Percentiles rank a stretch among this genome's conserved stretches.
Evolutionary conservation across 2,329 filamentous ascomycete species (phyloP).

Genomic region (Beauveria asiatica): DNA sequence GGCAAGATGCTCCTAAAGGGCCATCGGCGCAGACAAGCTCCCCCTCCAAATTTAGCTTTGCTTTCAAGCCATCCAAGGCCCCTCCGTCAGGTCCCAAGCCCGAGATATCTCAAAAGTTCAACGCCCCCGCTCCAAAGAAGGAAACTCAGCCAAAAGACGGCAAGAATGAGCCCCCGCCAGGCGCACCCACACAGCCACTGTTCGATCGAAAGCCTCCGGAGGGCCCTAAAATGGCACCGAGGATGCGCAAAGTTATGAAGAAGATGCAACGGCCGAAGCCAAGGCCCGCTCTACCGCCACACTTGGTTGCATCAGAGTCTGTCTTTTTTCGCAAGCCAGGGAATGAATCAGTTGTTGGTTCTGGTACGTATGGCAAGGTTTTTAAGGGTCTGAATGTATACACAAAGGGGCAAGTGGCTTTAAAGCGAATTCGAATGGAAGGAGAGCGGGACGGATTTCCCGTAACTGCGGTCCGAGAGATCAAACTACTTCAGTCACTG

Average conservation of each 20-base stretch:
- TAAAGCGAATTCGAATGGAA: constrained; percentile 92
- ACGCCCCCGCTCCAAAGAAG: constrained; percentile 48
- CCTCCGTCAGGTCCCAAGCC: constrained; percentile 50
- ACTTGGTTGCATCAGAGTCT: constrained; percentile 72
- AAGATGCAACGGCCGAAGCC: constrained; percentile 63
- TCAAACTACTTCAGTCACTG: constrained; percentile 83
- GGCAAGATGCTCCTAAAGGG: constrained; percentile 23
- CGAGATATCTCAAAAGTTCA: constrained; percentile 61
- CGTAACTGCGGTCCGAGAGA: constrained; percentile 82
- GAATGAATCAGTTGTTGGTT: constrained; percentile 94
- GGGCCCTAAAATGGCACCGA: constrained; percentile 31
- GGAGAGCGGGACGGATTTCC: constrained; percentile 86
- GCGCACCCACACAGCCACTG: constrained; percentile 45
- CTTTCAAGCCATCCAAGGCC: constrained; percentile 68
- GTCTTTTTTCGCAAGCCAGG: constrained; percentile 93
- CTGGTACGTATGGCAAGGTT: constrained; percentile 91
- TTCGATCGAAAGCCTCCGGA: constrained; percentile 25
- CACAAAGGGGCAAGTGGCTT: constrained; percentile 70
- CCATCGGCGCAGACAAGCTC: constrained; percentile 40
- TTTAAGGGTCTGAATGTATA: constrained; percentile 95
- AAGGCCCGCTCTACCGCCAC: constrained; percentile 60
- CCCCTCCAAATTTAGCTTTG: constrained; percentile 75
- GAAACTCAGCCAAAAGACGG: constrained; percentile 18
- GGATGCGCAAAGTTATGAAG: constrained; percentile 57
- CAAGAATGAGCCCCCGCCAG: constrained; percentile 40